Evolutionary conservation across 2,329 filamentous ascomycete species (phyloP).

Genomic region (Blumeriella jaapii): DNA sequence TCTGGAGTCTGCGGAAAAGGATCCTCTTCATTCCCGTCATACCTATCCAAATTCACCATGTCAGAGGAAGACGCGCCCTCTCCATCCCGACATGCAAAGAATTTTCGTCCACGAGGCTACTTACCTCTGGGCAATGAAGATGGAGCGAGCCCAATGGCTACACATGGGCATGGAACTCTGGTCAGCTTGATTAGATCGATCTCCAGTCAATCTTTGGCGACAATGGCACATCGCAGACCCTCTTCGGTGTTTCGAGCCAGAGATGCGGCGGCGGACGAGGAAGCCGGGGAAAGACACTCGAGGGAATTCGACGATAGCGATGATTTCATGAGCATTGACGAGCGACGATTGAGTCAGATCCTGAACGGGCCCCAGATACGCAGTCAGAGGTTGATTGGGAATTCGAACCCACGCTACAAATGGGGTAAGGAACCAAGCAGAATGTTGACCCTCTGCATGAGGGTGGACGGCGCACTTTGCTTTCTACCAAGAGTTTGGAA

Average conservation of each 20-base stretch:
- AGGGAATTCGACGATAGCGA: constrained; percentile 16
- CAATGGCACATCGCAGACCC: constrained; percentile 10
- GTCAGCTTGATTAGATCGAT: constrained; percentile 22
- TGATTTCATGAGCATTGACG: constrained; percentile 31
- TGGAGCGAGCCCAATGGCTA: constrained; percentile 20
- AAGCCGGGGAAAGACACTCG: constrained; percentile 12
- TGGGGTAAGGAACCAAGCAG: constrained; percentile 40
- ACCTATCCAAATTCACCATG: background rate
- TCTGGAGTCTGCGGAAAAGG: background rate
- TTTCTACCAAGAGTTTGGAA: background rate
- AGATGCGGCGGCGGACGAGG: constrained; percentile 21
- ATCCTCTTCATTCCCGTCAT: background rate
- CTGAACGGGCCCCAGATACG: constrained; percentile 62
- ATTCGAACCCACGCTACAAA: constrained; percentile 72
- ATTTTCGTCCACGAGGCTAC: constrained; percentile 20
- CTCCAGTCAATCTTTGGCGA: constrained; percentile 21
- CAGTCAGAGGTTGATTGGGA: constrained; percentile 78
- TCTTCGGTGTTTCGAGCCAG: constrained; percentile 13
- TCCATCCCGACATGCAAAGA: constrained; percentile 16
- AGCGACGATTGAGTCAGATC: constrained; percentile 46
- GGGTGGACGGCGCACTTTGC: background rate
- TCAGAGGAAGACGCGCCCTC: constrained; percentile 8
- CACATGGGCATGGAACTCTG: constrained; percentile 24
- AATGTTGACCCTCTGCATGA: background rate
- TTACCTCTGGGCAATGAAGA: constrained; percentile 22